phyloP scores from a whole-genome alignment of 1,139 yeast species.

The Kurtzmaniella quercitrusa region DNA sequence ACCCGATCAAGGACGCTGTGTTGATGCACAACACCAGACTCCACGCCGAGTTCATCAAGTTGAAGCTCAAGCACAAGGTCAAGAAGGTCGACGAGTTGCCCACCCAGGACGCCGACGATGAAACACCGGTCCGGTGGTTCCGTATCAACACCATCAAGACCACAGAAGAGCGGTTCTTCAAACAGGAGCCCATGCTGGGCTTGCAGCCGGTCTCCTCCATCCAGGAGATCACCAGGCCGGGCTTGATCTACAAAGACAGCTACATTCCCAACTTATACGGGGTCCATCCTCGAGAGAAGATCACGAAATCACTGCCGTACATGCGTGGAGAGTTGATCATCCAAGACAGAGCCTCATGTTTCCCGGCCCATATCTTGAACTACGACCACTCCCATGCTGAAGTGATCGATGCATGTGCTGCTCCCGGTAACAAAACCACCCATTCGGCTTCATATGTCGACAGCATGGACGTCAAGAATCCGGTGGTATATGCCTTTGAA shows the following conservation, averaged over 20 bases:
- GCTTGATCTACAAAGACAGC: constrained; percentile 64
- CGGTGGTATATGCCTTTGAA: constrained; percentile 78
- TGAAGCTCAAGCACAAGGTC: constrained; percentile 66
- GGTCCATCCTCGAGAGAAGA: constrained; percentile 65
- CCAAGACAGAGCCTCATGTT: constrained; percentile 95
- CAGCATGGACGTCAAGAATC: constrained; percentile 10
- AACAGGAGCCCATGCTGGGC: constrained; percentile 36
- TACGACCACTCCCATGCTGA: constrained; percentile 45
- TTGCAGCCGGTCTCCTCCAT: constrained; percentile 46
- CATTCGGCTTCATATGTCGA: constrained; percentile 69
- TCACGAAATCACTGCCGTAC: constrained; percentile 65
- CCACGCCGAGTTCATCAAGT: constrained; percentile 73
- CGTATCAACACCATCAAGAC: constrained; percentile 50
- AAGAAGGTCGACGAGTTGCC: constrained; percentile 33
- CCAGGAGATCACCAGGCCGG: constrained; percentile 39
- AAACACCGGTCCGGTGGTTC: constrained; percentile 88
- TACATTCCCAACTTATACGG: constrained; percentile 77
- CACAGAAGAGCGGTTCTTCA: constrained; percentile 36
- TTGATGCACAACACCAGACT: constrained; percentile 74
- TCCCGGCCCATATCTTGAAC: constrained; percentile 81
- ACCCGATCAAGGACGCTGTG: constrained; percentile 78
- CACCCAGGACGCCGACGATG: constrained; percentile 39
- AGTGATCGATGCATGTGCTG: constrained; percentile 92
- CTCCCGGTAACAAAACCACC: constrained; percentile 97
- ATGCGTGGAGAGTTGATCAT: constrained; percentile 74